phyloP scores from a whole-genome alignment of 371 early-diverging fungal genomes.

The Saksenaea vasiformis region DNA sequence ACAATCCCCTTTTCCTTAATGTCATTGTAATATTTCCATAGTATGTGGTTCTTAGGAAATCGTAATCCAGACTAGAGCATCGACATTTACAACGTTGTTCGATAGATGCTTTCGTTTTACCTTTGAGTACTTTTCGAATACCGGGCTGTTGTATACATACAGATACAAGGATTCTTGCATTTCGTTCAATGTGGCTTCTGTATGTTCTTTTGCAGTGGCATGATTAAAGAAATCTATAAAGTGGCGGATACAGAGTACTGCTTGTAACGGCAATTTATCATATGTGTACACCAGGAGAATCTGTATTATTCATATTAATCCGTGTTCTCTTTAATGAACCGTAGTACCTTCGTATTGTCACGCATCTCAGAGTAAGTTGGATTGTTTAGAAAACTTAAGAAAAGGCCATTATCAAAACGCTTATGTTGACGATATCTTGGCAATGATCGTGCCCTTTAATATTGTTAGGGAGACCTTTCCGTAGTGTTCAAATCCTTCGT shows the following conservation, averaged over 20 bases:
- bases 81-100: too few species aligned
- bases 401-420: not conserved
- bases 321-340: too few species aligned
- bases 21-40: constrained; percentile 7
- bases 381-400: not conserved
- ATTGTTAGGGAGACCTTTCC: too few species aligned
- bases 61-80: not conserved
- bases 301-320: not conserved
- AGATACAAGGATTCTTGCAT: not conserved
- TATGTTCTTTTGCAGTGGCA: constrained; percentile 1
- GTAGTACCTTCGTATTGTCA: not conserved
- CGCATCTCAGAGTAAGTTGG: not conserved
- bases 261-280: constrained; percentile 1
- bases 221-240: constrained; percentile 8
- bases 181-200: not conserved
- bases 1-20: not conserved
- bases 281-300: not conserved
- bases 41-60: constrained; percentile 10
- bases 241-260: constrained; percentile 1
- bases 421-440: not conserved
- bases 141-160: not conserved
- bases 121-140: not conserved
- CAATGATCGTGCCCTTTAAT: not conserved
- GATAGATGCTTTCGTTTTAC: not conserved
- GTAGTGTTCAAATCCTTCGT: too few species aligned